Base-by-base conservation (phyloP, 1,139 yeast species). In the Saccharomyces hybrid region DNA sequence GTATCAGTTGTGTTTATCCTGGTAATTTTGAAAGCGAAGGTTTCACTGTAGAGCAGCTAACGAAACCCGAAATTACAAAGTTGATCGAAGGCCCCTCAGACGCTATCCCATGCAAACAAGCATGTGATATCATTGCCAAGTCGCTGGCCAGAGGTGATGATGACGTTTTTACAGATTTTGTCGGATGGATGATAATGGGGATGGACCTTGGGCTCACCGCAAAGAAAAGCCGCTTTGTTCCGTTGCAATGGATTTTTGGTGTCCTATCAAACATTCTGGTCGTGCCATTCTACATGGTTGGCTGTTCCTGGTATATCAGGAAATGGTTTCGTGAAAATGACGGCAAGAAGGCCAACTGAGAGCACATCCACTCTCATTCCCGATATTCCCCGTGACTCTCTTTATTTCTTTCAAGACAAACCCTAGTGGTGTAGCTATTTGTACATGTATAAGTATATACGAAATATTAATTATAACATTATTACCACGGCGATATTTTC, bases 21-120 rank as follows among this genome's bases (percentile, higher is more conserved):
- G 99, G 99, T 0, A 90, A 89, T 66, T 90, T 93, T 71, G 79
- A 76, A 51, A 85, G 96, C 60, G 98, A 91, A 69, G 99, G 99
- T 0, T 95, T 71, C 64, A 81, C 73, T 5, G 82, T 83, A 56
- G 99, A 95, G 69, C 87, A 91, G 65, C 72, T 73, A 57, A 85
- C 95, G 5, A 95, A 95, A 67, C 99, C 99, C 0, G 80, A 77
- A 28, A 88, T 95, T 56, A 91, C 98, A 2, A 80, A 77, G 57
- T 72, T 72, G 29, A 88, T 95, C 48, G 99, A 95, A 69, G 99
- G 99, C 1, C 77, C 95, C 1, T 85, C 95, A 14, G 69, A 67
- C 5, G 82, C 97, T 0, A 85, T 89, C 27, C 67, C 84, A 1
- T 84, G 87, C 1, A 84, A 79, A 20, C 73, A 75, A 50, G 89